Conservation (phyloP, 305 asterid species). For the Solanum hybrid region DNA sequence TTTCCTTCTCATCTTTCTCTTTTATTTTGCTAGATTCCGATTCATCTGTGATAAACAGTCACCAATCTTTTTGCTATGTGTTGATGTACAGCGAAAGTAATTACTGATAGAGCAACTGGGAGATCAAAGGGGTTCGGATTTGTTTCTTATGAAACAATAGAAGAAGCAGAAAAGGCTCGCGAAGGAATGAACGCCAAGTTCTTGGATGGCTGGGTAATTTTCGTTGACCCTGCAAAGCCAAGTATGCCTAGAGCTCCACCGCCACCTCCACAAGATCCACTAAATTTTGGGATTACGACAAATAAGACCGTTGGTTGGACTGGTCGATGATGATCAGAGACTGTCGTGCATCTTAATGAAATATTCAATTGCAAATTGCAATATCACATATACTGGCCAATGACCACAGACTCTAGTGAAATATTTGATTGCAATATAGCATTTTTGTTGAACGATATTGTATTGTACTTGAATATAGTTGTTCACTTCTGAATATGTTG, state of each 20-base stretch:
- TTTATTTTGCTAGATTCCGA: neutral
- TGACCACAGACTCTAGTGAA: neutral
- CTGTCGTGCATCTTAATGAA: neutral
- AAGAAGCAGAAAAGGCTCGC: conserved; percentile 89
- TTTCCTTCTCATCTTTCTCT: neutral
- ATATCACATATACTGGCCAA: neutral
- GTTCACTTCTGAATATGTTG: neutral
- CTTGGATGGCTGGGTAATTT: conserved; percentile 93
- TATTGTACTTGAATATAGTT: neutral
- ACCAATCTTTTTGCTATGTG: neutral
- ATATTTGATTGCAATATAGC: neutral
- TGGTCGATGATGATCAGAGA: conserved; percentile 22
- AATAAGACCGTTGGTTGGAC: conserved; percentile 87
- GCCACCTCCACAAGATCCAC: conserved; percentile 13
- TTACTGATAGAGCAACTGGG: conserved; percentile 65
- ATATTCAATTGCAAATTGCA: neutral
- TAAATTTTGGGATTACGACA: conserved; percentile 44
- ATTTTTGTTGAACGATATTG: neutral
- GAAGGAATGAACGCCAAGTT: conserved; percentile 77
- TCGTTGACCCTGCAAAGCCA: conserved; percentile 88
- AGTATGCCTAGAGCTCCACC: conserved; percentile 49
- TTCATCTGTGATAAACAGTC: neutral
- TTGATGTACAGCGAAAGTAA: conserved; percentile 57
- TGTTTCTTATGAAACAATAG: conserved; percentile 57
- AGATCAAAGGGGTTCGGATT: conserved; percentile 89